phyloP scores from a whole-genome alignment of 805 yeast genomes.

The Yarrowia bubula region DNA sequence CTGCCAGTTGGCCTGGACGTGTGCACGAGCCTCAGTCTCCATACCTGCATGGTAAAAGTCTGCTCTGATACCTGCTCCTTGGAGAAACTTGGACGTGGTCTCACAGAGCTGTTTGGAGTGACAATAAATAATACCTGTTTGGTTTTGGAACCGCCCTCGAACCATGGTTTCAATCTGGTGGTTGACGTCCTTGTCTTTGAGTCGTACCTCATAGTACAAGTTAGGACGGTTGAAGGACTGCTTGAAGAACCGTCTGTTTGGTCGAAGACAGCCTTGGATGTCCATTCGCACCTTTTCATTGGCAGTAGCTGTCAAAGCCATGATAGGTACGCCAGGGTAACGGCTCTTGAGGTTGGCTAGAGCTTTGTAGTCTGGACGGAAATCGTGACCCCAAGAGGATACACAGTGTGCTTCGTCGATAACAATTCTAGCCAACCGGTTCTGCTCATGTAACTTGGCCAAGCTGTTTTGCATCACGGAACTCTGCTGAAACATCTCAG shows the following conservation, averaged over 20 bases:
- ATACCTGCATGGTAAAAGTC: conserved; percentile 94
- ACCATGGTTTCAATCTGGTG: conserved; percentile 63
- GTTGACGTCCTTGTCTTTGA: conserved; percentile 52
- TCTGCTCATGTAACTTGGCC: conserved; percentile 51
- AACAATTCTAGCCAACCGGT: conserved; percentile 75
- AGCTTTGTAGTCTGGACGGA: conserved; percentile 90
- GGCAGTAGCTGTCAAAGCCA: conserved; percentile 98
- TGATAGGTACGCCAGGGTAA: conserved; percentile 80
- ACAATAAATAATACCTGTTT: conserved; percentile 90
- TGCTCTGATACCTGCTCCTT: conserved; percentile 59
- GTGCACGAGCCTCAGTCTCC: conserved; percentile 67
- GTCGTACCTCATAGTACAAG: conserved; percentile 65
- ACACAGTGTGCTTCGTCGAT: conserved; percentile 99
- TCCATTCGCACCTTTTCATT: conserved; percentile 85
- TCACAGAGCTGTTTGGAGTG: conserved; percentile 89
- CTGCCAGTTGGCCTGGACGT: conserved; percentile 85
- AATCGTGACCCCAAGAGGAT: conserved; percentile 98
- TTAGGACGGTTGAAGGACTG: conserved; percentile 93
- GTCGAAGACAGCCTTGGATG: conserved; percentile 71
- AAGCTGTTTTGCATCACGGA: conserved; percentile 65
- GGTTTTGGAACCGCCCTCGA: conserved; percentile 48
- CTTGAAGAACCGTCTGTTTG: conserved; percentile 59
- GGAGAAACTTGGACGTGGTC: conserved; percentile 62
- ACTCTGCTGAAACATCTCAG: conserved; percentile 88
- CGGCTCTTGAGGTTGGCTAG: conserved; percentile 67